A percentile compares a stretch with the other conserved stretches of the same genome.
phyloP scores from a whole-genome alignment of 2,329 filamentous ascomycete genomes.

The Botrytis elliptica region DNA sequence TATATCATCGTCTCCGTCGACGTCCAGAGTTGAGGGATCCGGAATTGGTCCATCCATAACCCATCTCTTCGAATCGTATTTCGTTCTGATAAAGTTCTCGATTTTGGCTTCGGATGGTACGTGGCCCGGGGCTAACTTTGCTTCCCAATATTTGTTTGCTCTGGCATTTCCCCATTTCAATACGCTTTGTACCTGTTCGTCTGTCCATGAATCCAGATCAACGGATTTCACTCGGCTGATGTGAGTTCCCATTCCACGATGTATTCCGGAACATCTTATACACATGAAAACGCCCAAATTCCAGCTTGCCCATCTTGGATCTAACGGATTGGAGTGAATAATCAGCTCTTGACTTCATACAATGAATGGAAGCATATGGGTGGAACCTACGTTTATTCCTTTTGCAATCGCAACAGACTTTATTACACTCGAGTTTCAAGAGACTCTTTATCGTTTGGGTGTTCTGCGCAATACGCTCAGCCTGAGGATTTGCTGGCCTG shows the following conservation, averaged over 20 bases:
- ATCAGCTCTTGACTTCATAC: neutral
- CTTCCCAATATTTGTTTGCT: conserved; percentile 99
- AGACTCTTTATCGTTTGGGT: conserved; percentile 90
- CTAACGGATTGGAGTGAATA: conserved; percentile 46
- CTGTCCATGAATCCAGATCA: conserved; percentile 96
- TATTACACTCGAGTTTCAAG: conserved; percentile 92
- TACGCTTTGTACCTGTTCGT: conserved; percentile 93
- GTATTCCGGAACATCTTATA: conserved; percentile 97
- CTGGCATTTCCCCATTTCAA: conserved; percentile 93
- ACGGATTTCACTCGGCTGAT: conserved; percentile 98
- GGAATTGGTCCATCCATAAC: conserved; percentile 97
- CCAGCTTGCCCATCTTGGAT: conserved; percentile 99
- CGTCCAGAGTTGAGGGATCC: conserved; percentile 83
- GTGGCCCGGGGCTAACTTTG: conserved; percentile 86
- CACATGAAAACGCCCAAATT: conserved; percentile 96
- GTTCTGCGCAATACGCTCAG: conserved; percentile 90
- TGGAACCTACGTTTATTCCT: conserved; percentile 84
- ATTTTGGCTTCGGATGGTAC: conserved; percentile 96
- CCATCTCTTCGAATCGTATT: conserved; percentile 98
- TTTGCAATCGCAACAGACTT: conserved; percentile 98
- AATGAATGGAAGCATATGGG: neutral
- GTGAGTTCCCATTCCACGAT: conserved; percentile 97
- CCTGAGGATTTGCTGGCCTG: conserved; percentile 72
- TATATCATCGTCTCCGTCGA: conserved; percentile 81
- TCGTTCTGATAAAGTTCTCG: conserved; percentile 98